Conservation (phyloP, 176 grass and related monocot genomes). For the Carex cristatella region DNA sequence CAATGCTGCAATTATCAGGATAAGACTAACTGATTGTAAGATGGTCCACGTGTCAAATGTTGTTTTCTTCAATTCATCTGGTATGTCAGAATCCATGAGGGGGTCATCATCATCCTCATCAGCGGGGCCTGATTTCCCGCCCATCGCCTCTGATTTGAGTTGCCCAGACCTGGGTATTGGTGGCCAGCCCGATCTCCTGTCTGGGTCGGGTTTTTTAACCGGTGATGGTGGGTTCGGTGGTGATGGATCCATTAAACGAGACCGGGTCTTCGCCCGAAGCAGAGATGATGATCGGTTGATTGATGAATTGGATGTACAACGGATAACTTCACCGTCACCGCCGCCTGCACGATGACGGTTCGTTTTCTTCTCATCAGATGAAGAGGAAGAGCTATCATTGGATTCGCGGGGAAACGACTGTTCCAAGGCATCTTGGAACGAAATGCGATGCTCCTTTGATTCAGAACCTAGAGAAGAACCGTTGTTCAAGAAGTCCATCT, state of each 20-base stretch:
- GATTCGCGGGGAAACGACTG: constrained; percentile 11
- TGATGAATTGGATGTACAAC: constrained; percentile 61
- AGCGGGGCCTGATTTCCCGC: constrained; percentile 31
- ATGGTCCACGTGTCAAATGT: constrained; percentile 42
- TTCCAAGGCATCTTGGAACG: constrained; percentile 39
- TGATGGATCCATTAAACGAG: constrained; percentile 62
- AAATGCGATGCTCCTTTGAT: constrained; percentile 57
- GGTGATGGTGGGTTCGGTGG: constrained; percentile 19
- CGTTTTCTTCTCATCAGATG: constrained; percentile 18
- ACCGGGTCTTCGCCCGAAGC: constrained; percentile 56
- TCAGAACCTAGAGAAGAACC: constrained; percentile 12
- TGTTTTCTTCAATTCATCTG: constrained; percentile 51
- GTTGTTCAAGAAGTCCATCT: constrained; percentile 52
- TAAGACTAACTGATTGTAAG: constrained; percentile 64
- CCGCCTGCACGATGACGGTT: background rate
- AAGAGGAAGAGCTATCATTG: constrained; percentile 39
- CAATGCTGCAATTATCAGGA: constrained; percentile 65
- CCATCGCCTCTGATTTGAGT: constrained; percentile 31
- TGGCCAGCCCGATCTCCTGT: constrained; percentile 14
- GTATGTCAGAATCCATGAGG: constrained; percentile 64
- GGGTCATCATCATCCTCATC: constrained; percentile 85
- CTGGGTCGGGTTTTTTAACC: background rate
- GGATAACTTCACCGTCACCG: constrained; percentile 41
- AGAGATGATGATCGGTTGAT: constrained; percentile 20
- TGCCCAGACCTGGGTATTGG: constrained; percentile 41